Evolutionary conservation across 208 protist genomes (phyloP), one percentile per base, ranked within the genome.

Genomic region (Leishmania mexicana): DNA sequence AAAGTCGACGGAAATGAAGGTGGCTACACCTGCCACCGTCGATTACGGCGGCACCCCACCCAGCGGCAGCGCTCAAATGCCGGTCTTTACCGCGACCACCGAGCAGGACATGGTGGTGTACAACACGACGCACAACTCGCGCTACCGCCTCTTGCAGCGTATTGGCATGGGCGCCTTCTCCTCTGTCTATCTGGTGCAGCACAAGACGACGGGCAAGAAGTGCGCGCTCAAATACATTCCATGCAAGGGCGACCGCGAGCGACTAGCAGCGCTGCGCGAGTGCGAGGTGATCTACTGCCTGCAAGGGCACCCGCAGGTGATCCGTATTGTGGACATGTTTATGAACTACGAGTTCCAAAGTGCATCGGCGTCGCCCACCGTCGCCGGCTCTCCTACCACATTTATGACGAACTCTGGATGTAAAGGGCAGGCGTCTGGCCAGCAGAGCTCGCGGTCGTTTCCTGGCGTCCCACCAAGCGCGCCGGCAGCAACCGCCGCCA

Each of bases 221-320:
- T 93, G 94, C 88, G 93, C 93, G n/a, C 81, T 96, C 49, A 96
- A 96, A 81, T 95, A 95, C 80, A 85, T 95, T 24, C 74, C 89
- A 31, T 95, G 91, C 83, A 80, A 79, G 28, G 86, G 89, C 72
- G 88, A 96, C 75, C 78, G 89, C 11, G 89, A 90, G 71, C 90
- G 91, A 1, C 38, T 85, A 28, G 86, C 88, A 45, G 93, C 93
- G n/a, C 82, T 96, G 85, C 81, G 85, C 7, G 93, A 96, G 85
- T 96, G 90, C 75, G 93, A 96, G 60, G 83, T 92, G 45, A 85
- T 89, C 1, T 83, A 93, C 81, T 40, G 68, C 31, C 71, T 95
- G n/a, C 93, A 96, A 49, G 92, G 90, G 8, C 91, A 95, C 72
- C 93, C 92, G 7, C 93, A 96, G 54, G 86, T 96, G 21, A 92